phyloP scores from a whole-genome alignment of 2,329 filamentous ascomycete genomes.

The Aspergillus carbonarius region DNA sequence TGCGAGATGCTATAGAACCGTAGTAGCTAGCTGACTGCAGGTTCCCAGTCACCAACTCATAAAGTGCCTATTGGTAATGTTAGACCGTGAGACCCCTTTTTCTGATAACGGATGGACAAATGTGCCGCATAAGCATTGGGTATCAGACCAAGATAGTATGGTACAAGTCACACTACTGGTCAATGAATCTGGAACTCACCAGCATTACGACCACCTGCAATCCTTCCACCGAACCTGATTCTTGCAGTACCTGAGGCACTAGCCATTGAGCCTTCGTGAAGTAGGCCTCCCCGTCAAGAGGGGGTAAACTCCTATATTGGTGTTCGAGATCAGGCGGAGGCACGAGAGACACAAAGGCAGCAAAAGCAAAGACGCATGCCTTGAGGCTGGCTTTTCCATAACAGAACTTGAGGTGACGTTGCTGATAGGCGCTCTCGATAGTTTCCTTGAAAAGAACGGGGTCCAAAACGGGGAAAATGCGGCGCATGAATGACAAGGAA shows the following conservation, averaged over 20 bases:
- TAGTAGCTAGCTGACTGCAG: conserved; percentile 49
- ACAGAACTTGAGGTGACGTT: conserved; percentile 14
- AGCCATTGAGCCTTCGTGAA: conserved; percentile 45
- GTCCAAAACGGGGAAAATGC: conserved; percentile 54
- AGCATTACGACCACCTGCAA: conserved; percentile 51
- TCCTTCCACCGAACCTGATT: conserved; percentile 43
- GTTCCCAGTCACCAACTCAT: conserved; percentile 49
- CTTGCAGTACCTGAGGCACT: conserved; percentile 45
- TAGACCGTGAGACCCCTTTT: background rate
- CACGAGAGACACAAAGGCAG: conserved; percentile 38
- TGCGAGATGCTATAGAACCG: conserved; percentile 48
- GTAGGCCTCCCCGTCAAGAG: conserved; percentile 44
- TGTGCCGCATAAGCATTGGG: background rate
- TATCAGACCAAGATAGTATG: background rate
- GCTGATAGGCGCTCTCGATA: conserved; percentile 47
- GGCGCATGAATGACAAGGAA: conserved; percentile 37
- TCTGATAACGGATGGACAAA: background rate
- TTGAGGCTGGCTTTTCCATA: conserved; percentile 38
- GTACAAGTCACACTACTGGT: too few species aligned
- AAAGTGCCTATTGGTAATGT: conserved; percentile 34
- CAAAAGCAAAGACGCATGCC: conserved; percentile 53
- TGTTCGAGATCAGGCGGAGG: conserved; percentile 20
- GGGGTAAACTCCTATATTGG: background rate
- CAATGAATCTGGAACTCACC: conserved; percentile 36
- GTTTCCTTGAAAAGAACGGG: conserved; percentile 48